A percentile compares a stretch with the other conserved stretches of the same genome.
Conservation (phyloP, 495 filamentous ascomycete species). For the Penicillium longicatenatum region DNA sequence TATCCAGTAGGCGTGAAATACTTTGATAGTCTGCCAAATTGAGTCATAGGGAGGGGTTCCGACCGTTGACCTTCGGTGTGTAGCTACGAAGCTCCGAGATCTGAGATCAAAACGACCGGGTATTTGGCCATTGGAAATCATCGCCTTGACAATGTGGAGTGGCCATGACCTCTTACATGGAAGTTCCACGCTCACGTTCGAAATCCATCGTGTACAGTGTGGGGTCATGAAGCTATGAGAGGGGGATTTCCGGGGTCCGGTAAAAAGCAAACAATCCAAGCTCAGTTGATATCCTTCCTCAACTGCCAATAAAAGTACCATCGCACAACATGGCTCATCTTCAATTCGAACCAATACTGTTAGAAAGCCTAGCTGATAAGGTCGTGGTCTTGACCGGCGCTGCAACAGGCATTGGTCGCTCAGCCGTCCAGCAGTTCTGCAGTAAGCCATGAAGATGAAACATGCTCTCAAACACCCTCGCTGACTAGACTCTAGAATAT, state of each 20-base stretch:
- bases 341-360: conserved; percentile 12
- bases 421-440: conserved; percentile 32
- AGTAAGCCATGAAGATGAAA: conserved; percentile 12
- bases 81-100: background rate
- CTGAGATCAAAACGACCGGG: background rate
- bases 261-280: background rate
- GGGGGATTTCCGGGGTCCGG: background rate
- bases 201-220: background rate
- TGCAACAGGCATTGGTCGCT: conserved; percentile 39
- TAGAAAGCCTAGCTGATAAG: conserved; percentile 27
- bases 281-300: background rate
- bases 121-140: too few relatives aligned
- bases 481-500: conserved; percentile 16
- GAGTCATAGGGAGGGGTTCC: background rate
- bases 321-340: conserved; percentile 16
- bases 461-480: background rate
- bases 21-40: background rate
- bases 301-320: background rate
- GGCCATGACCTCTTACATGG: background rate
- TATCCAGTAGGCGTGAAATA: background rate
- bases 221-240: conserved; percentile 1
- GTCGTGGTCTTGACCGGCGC: conserved; percentile 42
- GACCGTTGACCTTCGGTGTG: background rate
- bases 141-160: too few relatives aligned
- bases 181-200: background rate